Conservation (phyloP, 306 rosid genomes). For the Citrullus colocynthis region DNA sequence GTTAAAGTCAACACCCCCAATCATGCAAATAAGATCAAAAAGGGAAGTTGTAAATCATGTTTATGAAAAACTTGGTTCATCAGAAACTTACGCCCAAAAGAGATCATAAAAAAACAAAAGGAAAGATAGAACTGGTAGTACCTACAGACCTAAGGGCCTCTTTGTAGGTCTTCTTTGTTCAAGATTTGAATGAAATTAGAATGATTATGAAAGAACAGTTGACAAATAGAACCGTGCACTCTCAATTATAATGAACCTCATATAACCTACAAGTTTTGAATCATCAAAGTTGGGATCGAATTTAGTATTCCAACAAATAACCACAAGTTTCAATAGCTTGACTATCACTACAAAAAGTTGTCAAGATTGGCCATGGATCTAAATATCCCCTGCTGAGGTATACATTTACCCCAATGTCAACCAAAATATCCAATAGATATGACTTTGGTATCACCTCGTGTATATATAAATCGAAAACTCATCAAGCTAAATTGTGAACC, state of each 20-base stretch:
- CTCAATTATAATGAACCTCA: neutral
- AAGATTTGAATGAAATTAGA: neutral
- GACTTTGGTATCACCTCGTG: neutral
- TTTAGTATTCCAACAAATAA: neutral
- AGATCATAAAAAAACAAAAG: neutral
- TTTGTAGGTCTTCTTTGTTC: neutral
- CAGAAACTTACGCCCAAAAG: neutral
- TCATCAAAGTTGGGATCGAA: neutral
- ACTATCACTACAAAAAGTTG: neutral
- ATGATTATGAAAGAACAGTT: neutral
- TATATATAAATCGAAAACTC: neutral
- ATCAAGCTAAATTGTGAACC: neutral
- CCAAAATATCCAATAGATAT: neutral
- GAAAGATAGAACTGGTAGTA: neutral
- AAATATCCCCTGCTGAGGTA: neutral
- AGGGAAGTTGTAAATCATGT: neutral
- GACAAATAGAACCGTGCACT: neutral
- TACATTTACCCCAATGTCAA: neutral
- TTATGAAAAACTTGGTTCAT: neutral
- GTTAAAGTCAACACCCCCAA: neutral
- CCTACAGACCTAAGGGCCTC: neutral
- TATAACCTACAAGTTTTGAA: neutral
- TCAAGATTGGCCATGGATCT: neutral
- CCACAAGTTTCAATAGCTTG: neutral
- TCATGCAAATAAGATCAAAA: neutral